Evolutionary conservation across 495 filamentous ascomycete species (phyloP), one percentile per base, ranked within the genome.

Genomic region (Aspergillus ostianus): DNA sequence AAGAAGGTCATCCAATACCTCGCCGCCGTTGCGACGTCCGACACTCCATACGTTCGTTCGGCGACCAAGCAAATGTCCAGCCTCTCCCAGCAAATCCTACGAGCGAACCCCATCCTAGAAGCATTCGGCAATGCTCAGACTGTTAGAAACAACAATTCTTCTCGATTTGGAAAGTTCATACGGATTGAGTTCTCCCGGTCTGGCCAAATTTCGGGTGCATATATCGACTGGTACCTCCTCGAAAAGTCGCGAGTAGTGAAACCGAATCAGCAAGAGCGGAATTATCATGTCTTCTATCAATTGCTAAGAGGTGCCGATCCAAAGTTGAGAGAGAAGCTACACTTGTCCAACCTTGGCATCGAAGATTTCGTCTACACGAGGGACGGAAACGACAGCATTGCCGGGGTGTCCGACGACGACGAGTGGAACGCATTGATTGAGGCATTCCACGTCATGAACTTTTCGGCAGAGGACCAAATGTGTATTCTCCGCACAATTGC

Each of bases 1-100:
- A 99, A 99, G 69, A 99, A 99, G 73, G 95, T 99, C 52, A 99
- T 99, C 55, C 95, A 99, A 62, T 99, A 97, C 72, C 84, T 99
- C 50, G 95, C 95, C 20, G 93, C 93, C 15, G 93, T 98, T 44
- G 95, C 95, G 5, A 88, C 89, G 21, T 86, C 91, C 0, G 91
- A 95, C 55, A 88, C 87, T 5, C 83, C 88, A 4, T 86, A 84
- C 67, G 82, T 76, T 51, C 86, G 85, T 55, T 83, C 84, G 18
- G 77, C 79, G 26, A 77, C 76, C 15, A 80, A 84, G 57, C 87
- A 91, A 59, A 85, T 93, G 54, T 89, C 91, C 2, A 91, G 91
- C 56, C 84, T 99, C n/a, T 97, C 96, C 8, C 90, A 96, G 64
- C 95, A 98, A 73, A 99, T 99, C 19, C 77, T 99, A 17, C 82